Conservation (phyloP, 768 basidiomycete genomes). For the Tremella mesenterica region DNA sequence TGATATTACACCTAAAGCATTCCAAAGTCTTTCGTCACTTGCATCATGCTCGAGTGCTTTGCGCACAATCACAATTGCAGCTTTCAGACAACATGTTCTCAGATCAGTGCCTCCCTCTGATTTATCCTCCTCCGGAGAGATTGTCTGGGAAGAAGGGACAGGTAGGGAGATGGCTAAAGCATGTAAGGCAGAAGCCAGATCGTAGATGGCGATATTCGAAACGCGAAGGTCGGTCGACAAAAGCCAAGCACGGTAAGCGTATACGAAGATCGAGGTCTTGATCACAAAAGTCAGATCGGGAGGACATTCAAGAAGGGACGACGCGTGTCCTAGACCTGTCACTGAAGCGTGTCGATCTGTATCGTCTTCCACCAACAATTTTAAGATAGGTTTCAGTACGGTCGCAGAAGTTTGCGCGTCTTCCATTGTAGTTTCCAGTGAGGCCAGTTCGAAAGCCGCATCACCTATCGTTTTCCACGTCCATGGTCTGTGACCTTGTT, state of each 20-base stretch:
- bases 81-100: too few relatives aligned
- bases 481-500: constrained; percentile 27
- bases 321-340: constrained; percentile 49
- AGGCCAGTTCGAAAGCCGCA: constrained; percentile 60
- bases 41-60: constrained; percentile 67
- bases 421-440: constrained; percentile 48
- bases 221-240: constrained; percentile 38
- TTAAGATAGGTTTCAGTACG: constrained; percentile 27
- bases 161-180: constrained; percentile 20
- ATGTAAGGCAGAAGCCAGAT: constrained; percentile 37
- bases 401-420: constrained; percentile 21
- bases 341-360: constrained; percentile 59
- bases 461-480: constrained; percentile 78
- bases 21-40: constrained; percentile 68
- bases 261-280: constrained; percentile 38
- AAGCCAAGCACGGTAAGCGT: constrained; percentile 41
- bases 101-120: too few relatives aligned
- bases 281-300: constrained; percentile 21
- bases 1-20: constrained; percentile 64
- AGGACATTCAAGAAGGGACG: constrained; percentile 12
- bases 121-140: constrained; percentile 4
- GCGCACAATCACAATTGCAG: constrained; percentile 49
- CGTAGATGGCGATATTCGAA: constrained; percentile 35
- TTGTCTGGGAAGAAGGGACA: too few relatives aligned
- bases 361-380: constrained; percentile 61